phyloP scores from a whole-genome alignment of 2,329 filamentous ascomycete species.

The Zasmidium citrigriseum region DNA sequence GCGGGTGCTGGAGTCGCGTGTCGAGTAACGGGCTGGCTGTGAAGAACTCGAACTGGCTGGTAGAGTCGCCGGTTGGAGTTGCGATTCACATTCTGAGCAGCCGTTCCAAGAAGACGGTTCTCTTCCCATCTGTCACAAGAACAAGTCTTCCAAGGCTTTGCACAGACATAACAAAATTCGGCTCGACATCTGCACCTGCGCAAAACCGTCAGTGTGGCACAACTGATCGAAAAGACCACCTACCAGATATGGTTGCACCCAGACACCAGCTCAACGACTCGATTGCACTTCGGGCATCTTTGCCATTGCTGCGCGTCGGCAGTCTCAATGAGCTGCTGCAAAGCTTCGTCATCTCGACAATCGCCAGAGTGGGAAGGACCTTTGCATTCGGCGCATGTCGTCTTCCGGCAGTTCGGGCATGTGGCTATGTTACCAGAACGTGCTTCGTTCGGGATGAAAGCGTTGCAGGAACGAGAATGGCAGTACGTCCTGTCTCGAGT shows the following conservation, averaged over 20 bases:
- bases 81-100: constrained; percentile 18
- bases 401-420: constrained; percentile 45
- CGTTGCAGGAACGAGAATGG: constrained; percentile 43
- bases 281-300: constrained; percentile 49
- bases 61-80: constrained; percentile 15
- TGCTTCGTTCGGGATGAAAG: constrained; percentile 47
- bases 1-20: not conserved
- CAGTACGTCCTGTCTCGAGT: constrained; percentile 57
- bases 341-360: constrained; percentile 48
- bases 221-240: constrained; percentile 38
- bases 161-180: constrained; percentile 36
- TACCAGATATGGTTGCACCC: constrained; percentile 63
- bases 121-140: constrained; percentile 26
- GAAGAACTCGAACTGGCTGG: constrained; percentile 9
- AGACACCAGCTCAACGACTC: constrained; percentile 50
- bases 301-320: constrained; percentile 53
- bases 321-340: constrained; percentile 44
- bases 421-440: constrained; percentile 34
- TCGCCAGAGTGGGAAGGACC: constrained; percentile 45
- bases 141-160: constrained; percentile 29
- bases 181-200: constrained; percentile 29
- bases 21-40: constrained; percentile 12
- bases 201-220: not conserved
- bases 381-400: constrained; percentile 58
- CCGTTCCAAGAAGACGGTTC: constrained; percentile 17